A percentile compares a stretch with the other conserved stretches of the same genome.
phyloP scores from a whole-genome alignment of 306 rosid genomes.

The Calophaca sinica region DNA sequence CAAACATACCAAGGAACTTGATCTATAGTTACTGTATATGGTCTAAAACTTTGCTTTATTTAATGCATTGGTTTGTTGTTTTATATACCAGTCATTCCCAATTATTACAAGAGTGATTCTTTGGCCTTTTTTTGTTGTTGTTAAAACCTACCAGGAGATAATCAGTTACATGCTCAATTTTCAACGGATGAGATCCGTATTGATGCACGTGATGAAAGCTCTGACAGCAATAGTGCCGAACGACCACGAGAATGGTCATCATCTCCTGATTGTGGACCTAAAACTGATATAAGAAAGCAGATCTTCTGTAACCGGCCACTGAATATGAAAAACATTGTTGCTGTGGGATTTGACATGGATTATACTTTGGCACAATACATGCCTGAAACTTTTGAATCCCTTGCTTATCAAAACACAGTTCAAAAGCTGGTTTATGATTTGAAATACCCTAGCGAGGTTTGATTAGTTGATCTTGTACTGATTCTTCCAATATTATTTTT shows the following conservation, averaged over 20 bases:
- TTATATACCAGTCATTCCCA: conserved; percentile 13
- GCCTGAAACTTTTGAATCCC: conserved; percentile 96
- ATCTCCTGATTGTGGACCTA: conserved; percentile 57
- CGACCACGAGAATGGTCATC: conserved; percentile 71
- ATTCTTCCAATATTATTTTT: conserved; percentile 18
- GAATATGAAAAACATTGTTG: conserved; percentile 91
- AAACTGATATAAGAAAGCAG: conserved; percentile 73
- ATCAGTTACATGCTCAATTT: conserved; percentile 53
- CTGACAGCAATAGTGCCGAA: conserved; percentile 35
- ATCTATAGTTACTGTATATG: not conserved
- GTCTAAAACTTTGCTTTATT: conserved; percentile 9
- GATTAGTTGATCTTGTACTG: conserved; percentile 43
- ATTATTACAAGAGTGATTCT: not conserved
- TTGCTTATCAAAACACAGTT: conserved; percentile 88
- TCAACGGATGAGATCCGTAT: conserved; percentile 59
- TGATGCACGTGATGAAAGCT: conserved; percentile 44
- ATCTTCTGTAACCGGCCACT: conserved; percentile 93
- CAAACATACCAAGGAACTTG: not conserved
- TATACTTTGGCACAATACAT: conserved; percentile 96
- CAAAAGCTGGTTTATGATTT: conserved; percentile 82
- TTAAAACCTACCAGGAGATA: conserved; percentile 56
- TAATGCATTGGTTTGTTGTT: not conserved
- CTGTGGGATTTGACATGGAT: conserved; percentile 99
- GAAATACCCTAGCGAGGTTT: conserved; percentile 87
- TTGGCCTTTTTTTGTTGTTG: not conserved